Base-by-base conservation (phyloP, 768 basidiomycete genomes). In the Suillus plorans region DNA sequence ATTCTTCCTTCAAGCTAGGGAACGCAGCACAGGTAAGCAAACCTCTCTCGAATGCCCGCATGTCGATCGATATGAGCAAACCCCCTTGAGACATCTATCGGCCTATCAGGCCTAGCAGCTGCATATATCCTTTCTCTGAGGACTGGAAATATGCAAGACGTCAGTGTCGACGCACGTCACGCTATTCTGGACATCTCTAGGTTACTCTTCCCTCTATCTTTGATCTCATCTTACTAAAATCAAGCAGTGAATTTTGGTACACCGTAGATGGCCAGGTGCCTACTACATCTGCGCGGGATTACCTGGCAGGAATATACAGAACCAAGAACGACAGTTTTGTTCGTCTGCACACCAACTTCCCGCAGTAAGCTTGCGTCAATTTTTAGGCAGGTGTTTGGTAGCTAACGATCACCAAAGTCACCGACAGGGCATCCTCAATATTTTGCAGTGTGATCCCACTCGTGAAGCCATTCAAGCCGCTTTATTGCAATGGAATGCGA, bases 281-380 rank as follows among this genome's bases (percentile, higher is more conserved):
- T 0, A 60, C 68, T 12, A 73, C 71, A 8, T 62, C 69, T 2
- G 5, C 80, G 6, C 86, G 82, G 79, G 86, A 88, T 62, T 69
- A 69, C 8, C 77, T 88, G 14, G 84, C 83, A 1, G 87, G 86
- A 1, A 60, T 85, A 0, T 88, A 87, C 68, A 69, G 74, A 44
- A 86, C 86, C n/a, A 82, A 80, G 64, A 82, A 85, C 64, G 68
- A 71, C 34, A 74, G 80, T 52, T 84, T 75, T 67, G 82, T 88
- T 18, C 79, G 87, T 36, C 80, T 86, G 13, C 87, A 89, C 66
- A 86, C 87, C 22, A 88, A 88, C 63, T 89, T 88, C 70, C 84
- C 86, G 44, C 88, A 88, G 87, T 86, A 64, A 36, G 78, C 72
- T 8, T 13, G 0, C 10, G 71, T 61, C 5, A 39, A 20, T 20